Base-by-base conservation (phyloP, 176 grass and related monocot genomes). In the Rhynchospora pubera region DNA sequence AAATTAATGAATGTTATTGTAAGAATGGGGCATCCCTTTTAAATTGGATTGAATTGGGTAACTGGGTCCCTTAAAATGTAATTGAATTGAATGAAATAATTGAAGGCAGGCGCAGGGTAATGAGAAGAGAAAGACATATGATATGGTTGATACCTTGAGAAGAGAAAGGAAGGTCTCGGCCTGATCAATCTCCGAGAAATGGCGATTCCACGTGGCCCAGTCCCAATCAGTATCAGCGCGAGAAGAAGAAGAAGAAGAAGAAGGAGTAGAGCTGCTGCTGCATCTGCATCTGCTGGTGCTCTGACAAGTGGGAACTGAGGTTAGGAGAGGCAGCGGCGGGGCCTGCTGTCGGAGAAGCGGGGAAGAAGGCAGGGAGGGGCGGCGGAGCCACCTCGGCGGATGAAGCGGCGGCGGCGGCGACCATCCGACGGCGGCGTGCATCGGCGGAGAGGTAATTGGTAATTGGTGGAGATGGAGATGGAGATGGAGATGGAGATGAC, bases 181-280 rank as follows among this genome's bases (percentile, higher is more conserved):
- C 86, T 91, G 96, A 57, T 93, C 92, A 61, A 87, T 91, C 68
- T 94, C 90, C 10, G 89, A 88, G 85, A 98, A 94, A 87, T 98
- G 92, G 18, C 87, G 87, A 74, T 63, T 98, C 92, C 96, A 98
- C 7, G 90, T 87, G 47, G 79, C 79, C 96, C 96, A 94, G 45
- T 94, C 96, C 96, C 92, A 93, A 42, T 91, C 81, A 12, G 60
- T 15, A 42, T 91, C 81, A 12, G 60, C 21, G n/a, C 62, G 46
- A 4, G 61, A 56, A 50, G n/a, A 42, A 21, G 26, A 44, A 14
- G 26, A 44, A 14, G 30, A 21, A 2, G 42, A 42, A 16, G 30
- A 21, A 2, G 42, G 21, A 16, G 65, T 51, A 55, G 18, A 51
- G 6, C 34, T 23, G 13, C 48, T 30, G 5, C 46, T 15, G 23